Conservation (phyloP, 1,284 basidiomycete genomes). For the Hypsizygus ulmarius region DNA sequence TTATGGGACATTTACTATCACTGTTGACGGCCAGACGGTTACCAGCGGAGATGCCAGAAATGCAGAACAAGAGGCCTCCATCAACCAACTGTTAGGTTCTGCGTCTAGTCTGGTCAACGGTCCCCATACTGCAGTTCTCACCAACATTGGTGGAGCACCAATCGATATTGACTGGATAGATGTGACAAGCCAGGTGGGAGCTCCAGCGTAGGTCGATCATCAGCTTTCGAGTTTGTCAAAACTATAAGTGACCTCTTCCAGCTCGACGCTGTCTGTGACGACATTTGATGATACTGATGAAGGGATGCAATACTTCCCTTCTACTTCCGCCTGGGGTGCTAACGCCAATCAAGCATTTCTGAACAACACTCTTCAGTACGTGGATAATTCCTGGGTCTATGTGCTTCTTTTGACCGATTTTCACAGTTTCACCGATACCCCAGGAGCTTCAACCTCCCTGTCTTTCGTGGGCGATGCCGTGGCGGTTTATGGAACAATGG, state of each 20-base stretch:
- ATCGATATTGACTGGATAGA: constrained; percentile 52
- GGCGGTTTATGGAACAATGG: constrained; percentile 49
- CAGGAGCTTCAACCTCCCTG: constrained; percentile 41
- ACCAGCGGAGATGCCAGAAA: constrained; percentile 35
- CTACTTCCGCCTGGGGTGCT: constrained; percentile 32
- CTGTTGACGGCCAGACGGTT: constrained; percentile 44
- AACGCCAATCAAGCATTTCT: constrained; percentile 32
- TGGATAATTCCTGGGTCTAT: constrained; percentile 1
- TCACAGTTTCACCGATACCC: constrained; percentile 37
- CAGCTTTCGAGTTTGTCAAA: neutral
- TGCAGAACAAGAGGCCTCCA: constrained; percentile 21
- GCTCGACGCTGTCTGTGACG: constrained; percentile 27
- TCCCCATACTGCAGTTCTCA: constrained; percentile 45
- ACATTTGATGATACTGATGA: constrained; percentile 42
- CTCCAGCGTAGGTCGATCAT: constrained; percentile 32
- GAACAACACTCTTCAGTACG: constrained; percentile 42
- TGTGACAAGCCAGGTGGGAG: constrained; percentile 39
- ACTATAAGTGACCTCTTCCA: constrained; percentile 14
- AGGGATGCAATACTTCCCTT: constrained; percentile 39
- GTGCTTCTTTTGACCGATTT: constrained; percentile 1
- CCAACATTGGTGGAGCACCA: constrained; percentile 37
- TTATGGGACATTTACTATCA: constrained; percentile 48
- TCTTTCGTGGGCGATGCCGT: constrained; percentile 49
- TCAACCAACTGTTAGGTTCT: constrained; percentile 43
- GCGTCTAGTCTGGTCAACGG: constrained; percentile 40